Base-by-base conservation (phyloP, 139 green algal species). In the Tetraselmis chui region DNA sequence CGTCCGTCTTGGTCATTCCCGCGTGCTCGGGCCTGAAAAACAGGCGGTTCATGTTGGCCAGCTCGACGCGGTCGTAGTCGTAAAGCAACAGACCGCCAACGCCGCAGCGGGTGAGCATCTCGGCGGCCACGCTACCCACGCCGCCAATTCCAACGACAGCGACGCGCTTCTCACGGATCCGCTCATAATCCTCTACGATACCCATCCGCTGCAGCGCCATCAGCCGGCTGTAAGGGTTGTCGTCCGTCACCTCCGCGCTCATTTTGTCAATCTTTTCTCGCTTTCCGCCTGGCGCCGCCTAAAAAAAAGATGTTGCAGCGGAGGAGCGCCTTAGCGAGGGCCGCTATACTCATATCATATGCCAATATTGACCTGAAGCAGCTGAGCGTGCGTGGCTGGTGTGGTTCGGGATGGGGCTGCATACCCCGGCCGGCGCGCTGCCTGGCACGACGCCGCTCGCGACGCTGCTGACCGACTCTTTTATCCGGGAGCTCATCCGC, bases 1-100 rank as follows among this genome's bases (percentile, higher is more conserved):
- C 96, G 32, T 97, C 95, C 25, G 95, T 98, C 89, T 99, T 99
- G 77, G 95, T 98, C 92, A 99, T 94, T 75, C 96, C 96, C 80
- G 90, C 94, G 59, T 98, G 94, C 79, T 99, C 95, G 0, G 96
- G 96, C 76, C 95, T 89, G 91, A 98, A 99, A 89, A 99, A 99
- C 58, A 99, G 93, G 1, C 96, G 87, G 88, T 99, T 99, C 96
- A 99, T 98, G 88, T 99, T 99, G 81, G 95, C 96, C 79, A 98
- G 89, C 90, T 99, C 96, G 32, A 99, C 96, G 76, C 88, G 93
- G 90, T 99, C 96, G 85, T 97, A 97, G 84, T 97, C 91, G 81
- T 97, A 98, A 83, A 99, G 92, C 30, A 99, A 90, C 82, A 99
- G 92, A 2, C 94, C 84, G 1, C 96, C 96, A 2, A 99, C 83